Evolutionary conservation across 2,329 filamentous ascomycete species (phyloP), one percentile per base, ranked within the genome.

Genomic region (Sporothrix brasiliensis): DNA sequence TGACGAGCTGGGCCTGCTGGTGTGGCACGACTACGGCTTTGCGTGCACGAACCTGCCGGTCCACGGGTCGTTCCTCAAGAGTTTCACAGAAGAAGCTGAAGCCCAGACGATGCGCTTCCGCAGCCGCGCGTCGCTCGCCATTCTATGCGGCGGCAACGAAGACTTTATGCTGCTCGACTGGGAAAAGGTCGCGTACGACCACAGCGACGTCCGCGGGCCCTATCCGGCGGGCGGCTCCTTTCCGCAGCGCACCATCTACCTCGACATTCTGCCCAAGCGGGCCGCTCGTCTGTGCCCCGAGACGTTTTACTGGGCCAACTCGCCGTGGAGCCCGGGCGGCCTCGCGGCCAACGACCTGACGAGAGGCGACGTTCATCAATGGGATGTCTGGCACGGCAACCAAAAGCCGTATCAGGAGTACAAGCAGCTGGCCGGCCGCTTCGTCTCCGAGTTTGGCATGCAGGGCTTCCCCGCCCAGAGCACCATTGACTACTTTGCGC

Each of bases 391-490:
- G 94, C 94, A 97, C 77, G 93, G 24, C 90, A 88, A 1, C 93
- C 97, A 77, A 91, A 96, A 77, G 93, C 60, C 92, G 74, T 97
- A 97, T 76, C 94, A 97, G 76, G 90, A 94, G 75, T 97, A 94
- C 74, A 92, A 94, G 79, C 90, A 90, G 73, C 87, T 97, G 0
- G 88, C 89, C n/a, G 94, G 94, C 2, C 89, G 94, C 0, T 97
- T 98, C 80, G 94, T 97, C 70, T 94, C 91, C 69, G 94, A 97
- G 78, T 98, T 97, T 75, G 94, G 94, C 72, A 97, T 97, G 93
- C 89, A 97, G 79, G 92, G 92, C 0, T 96, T 97, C 78, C 94
- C 94, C 0, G 88, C 89, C 73, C 88, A 95, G 76, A 88, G 91
- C 75, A 97, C 94, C 0, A 93, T 97, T 76, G 91, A 94, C 72